Percentiles rank a stretch among this genome's conserved stretches.
These are phyloP conservation scores for Lipomyces mesembrius DNA, from an alignment of 805 yeast species.

Conservation along the genomic window DNA sequence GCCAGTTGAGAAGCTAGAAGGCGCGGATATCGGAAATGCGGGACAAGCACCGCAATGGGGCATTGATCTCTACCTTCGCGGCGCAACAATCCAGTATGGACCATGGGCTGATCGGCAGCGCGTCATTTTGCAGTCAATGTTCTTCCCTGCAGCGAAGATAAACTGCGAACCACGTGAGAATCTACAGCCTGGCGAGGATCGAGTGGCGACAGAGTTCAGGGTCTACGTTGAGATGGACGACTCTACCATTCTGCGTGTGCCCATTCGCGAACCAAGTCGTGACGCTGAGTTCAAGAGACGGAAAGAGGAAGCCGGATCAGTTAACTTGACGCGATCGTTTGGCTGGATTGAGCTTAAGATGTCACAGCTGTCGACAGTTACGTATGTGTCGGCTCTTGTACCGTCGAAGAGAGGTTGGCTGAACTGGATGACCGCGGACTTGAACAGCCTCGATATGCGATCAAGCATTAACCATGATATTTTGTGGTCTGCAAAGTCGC, in stretches of 20 bases:
- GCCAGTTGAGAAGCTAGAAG: slow-evolving; percentile 1
- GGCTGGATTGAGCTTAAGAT: slow-evolving; percentile 89
- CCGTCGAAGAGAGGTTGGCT: slow-evolving; percentile 63
- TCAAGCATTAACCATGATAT: slow-evolving; percentile 90
- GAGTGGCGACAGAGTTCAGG: slow-evolving; percentile 64
- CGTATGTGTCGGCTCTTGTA: slow-evolving; percentile 55
- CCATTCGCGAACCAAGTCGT: slow-evolving; percentile 83
- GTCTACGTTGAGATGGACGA: slow-evolving; percentile 63
- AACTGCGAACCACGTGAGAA: slow-evolving; percentile 55
- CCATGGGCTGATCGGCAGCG: slow-evolving; percentile 96
- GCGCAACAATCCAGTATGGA: slow-evolving; percentile 79
- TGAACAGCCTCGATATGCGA: slow-evolving; percentile 65
- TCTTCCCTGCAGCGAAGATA: slow-evolving; percentile 69
- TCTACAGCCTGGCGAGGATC: slow-evolving; percentile 54
- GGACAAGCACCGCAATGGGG: slow-evolving; percentile 66
- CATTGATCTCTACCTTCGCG: slow-evolving; percentile 59
- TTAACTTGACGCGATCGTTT: slow-evolving; percentile 64
- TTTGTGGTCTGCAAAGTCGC: slow-evolving; percentile 61
- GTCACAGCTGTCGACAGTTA: slow-evolving; percentile 56
- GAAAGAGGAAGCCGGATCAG: slow-evolving; percentile 43
- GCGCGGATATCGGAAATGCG: slow-evolving; percentile 58
- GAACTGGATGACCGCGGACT: slow-evolving; percentile 52
- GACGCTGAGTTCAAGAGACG: slow-evolving; percentile 54
- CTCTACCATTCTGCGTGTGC: slow-evolving; percentile 71
- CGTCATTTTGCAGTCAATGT: slow-evolving; percentile 60